Evolutionary conservation across 306 rosid species (phyloP).

Genomic region (Elaeagnus macrophylla): DNA sequence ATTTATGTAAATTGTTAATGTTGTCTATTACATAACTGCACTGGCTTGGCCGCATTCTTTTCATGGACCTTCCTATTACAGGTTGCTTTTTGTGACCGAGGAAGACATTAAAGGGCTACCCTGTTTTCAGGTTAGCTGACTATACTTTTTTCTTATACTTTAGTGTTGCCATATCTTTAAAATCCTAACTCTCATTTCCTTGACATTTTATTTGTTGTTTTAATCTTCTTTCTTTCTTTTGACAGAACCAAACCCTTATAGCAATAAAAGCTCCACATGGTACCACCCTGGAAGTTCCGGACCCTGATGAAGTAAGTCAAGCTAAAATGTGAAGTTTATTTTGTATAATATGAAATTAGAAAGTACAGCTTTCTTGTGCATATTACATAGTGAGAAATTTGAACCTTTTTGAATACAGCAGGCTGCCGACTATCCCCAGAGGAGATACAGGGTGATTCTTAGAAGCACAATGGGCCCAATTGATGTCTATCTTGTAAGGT

Average conservation of each 20-base stretch:
- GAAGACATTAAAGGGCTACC: conserved; percentile 86
- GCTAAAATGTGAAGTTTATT: conserved; percentile 21
- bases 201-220: conserved; percentile 12
- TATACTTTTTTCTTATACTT: conserved; percentile 2
- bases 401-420: conserved; percentile 35
- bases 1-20: neutral
- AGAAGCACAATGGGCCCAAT: conserved; percentile 99
- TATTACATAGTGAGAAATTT: conserved; percentile 24
- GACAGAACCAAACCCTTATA: conserved; percentile 92
- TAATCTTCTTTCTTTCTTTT: conserved; percentile 20
- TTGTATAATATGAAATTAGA: conserved; percentile 4
- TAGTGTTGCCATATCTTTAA: neutral
- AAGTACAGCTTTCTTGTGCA: conserved; percentile 14
- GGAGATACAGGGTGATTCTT: conserved; percentile 87
- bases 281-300: conserved; percentile 97
- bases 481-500: conserved; percentile 98
- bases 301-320: conserved; percentile 89
- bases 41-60: neutral
- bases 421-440: conserved; percentile 86
- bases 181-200: neutral
- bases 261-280: conserved; percentile 99
- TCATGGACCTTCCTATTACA: conserved; percentile 18
- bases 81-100: conserved; percentile 88
- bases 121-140: conserved; percentile 57
- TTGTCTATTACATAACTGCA: neutral